Evolutionary conservation across 768 basidiomycete genomes (phyloP).

Genomic region (Kwoniella heveanensis): DNA sequence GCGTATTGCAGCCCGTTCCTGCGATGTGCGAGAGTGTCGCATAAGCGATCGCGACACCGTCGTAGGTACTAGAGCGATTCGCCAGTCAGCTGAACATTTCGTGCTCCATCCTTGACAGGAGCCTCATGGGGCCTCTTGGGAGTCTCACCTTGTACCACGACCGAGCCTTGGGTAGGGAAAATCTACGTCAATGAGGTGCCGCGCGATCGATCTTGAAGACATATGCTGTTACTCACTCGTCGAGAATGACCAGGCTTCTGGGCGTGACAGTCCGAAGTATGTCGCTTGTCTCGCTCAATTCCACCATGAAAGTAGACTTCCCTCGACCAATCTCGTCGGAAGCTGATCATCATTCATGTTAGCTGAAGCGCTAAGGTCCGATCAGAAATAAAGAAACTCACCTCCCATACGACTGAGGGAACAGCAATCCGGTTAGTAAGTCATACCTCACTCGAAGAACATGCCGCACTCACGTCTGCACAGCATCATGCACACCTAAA

Average conservation of each 20-base stretch:
- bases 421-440: constrained; percentile 3
- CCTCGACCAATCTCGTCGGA: constrained; percentile 84
- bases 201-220: not conserved
- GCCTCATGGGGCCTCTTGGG: no score
- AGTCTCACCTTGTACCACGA: constrained; percentile 43
- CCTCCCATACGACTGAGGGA: constrained; percentile 72
- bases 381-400: constrained; percentile 50
- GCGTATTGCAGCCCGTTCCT: constrained; percentile 49
- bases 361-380: no score
- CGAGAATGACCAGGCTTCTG: constrained; percentile 81
- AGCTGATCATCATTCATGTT: constrained; percentile 59
- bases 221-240: constrained; percentile 58
- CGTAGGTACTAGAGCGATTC: constrained; percentile 72
- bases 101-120: no score
- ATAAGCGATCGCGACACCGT: constrained; percentile 63
- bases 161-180: no score
- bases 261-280: constrained; percentile 75
- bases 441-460: not conserved
- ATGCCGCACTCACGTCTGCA: constrained; percentile 70
- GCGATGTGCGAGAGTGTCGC: constrained; percentile 49
- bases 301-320: constrained; percentile 93
- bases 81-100: constrained; percentile 3
- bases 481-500: constrained; percentile 77
- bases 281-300: constrained; percentile 90
- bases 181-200: no score